These are phyloP conservation scores for Clitoria ternatea DNA, from an alignment of 306 rosid species.

Conservation along the genomic window DNA sequence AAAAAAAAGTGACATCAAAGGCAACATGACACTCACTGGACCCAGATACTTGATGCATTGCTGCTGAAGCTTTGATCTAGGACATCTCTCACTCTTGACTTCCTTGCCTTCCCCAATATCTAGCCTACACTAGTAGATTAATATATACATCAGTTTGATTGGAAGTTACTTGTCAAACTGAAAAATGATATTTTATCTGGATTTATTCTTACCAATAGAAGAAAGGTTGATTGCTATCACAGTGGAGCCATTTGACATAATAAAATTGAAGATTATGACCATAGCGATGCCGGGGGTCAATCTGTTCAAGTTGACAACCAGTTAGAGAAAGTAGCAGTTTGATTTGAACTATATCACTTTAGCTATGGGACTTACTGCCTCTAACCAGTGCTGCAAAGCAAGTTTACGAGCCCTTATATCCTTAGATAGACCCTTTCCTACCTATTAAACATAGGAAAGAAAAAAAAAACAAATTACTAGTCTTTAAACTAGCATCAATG, in stretches of 20 bases:
- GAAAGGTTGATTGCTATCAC: conserved; percentile 76
- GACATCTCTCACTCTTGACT: conserved; percentile 47
- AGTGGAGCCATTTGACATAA: conserved; percentile 72
- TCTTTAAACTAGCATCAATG: conserved; percentile 5
- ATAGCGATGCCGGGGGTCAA: conserved; percentile 94
- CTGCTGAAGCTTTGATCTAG: conserved; percentile 62
- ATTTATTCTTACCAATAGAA: conserved; percentile 66
- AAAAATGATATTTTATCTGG: neutral
- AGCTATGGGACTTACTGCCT: conserved; percentile 63
- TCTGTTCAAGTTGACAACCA: conserved; percentile 43
- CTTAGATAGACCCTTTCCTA: conserved; percentile 85
- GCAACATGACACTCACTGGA: conserved; percentile 54
- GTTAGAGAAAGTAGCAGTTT: conserved; percentile 10
- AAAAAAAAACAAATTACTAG: neutral
- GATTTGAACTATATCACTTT: neutral
- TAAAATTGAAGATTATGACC: conserved; percentile 92
- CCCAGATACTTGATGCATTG: conserved; percentile 91
- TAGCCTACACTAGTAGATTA: conserved; percentile 50
- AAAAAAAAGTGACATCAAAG: neutral
- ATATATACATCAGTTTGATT: neutral
- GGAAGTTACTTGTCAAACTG: neutral
- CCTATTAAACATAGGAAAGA: conserved; percentile 33
- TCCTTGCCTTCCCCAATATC: conserved; percentile 88
- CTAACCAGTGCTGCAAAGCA: conserved; percentile 92
- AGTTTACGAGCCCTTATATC: conserved; percentile 78